Percentiles rank a stretch among this genome's conserved stretches.
These are phyloP conservation scores for Hymenoscyphus linearis DNA, from an alignment of 2,329 filamentous ascomycete genomes.

Conservation along the genomic window DNA sequence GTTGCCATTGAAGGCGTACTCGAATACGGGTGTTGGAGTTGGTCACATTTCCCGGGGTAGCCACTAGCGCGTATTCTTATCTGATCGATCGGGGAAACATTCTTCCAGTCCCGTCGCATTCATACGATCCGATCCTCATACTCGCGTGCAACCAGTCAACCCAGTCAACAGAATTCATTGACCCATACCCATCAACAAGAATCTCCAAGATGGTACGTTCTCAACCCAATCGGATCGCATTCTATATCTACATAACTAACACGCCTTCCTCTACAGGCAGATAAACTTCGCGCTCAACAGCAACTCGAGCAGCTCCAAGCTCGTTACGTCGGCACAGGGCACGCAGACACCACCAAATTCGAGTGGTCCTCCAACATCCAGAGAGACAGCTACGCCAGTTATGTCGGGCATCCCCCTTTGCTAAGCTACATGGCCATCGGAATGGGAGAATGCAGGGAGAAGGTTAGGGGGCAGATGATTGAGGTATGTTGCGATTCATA, in stretches of 20 bases:
- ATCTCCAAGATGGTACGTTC: slow-evolving; percentile 18
- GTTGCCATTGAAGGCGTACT: neutral
- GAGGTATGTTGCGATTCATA: slow-evolving; percentile 45
- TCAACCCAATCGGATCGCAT: neutral
- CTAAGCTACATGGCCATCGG: slow-evolving; percentile 86
- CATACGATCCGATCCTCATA: neutral
- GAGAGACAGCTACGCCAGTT: slow-evolving; percentile 85
- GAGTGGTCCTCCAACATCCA: slow-evolving; percentile 96
- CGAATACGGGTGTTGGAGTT: too few species aligned
- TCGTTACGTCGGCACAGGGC: slow-evolving; percentile 92
- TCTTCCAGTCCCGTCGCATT: neutral
- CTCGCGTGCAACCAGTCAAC: too few species aligned
- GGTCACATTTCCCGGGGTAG: neutral
- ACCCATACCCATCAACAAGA: neutral
- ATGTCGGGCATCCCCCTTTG: slow-evolving; percentile 83
- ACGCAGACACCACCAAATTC: slow-evolving; percentile 94
- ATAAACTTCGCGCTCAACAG: slow-evolving; percentile 96
- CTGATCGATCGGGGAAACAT: neutral
- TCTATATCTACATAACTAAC: neutral
- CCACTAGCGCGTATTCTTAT: neutral
- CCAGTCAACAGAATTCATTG: neutral
- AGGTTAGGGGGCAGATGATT: slow-evolving; percentile 73
- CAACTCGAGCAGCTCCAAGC: slow-evolving; percentile 96
- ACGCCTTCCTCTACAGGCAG: slow-evolving; percentile 53
- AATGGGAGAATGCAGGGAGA: slow-evolving; percentile 77